phyloP scores from a whole-genome alignment of 2,329 filamentous ascomycete genomes.

The Apiospora sp. region DNA sequence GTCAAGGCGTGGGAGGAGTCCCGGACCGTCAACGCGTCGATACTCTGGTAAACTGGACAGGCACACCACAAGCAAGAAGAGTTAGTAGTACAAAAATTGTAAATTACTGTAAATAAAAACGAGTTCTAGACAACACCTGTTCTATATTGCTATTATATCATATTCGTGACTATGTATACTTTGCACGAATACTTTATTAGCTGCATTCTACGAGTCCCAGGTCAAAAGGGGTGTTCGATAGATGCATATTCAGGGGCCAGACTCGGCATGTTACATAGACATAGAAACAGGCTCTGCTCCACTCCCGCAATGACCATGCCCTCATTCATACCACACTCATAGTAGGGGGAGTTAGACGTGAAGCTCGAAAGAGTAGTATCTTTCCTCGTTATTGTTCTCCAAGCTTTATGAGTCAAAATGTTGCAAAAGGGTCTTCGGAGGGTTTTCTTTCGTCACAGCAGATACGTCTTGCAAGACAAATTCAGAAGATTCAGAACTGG shows the following conservation, averaged over 20 bases:
- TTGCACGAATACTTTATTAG: background rate
- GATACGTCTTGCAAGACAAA: background rate
- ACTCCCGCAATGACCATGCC: background rate
- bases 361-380: background rate
- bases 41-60: constrained; percentile 38
- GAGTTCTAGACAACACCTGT: background rate
- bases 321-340: background rate
- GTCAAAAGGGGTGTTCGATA: background rate
- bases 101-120: constrained; percentile 2
- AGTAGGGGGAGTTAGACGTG: background rate
- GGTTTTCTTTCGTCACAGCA: background rate
- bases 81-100: background rate
- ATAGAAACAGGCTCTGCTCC: background rate
- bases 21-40: constrained; percentile 38
- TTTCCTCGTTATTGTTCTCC: no score
- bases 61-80: background rate
- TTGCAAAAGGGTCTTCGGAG: no score
- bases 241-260: background rate
- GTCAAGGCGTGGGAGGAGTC: constrained; percentile 39
- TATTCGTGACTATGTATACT: background rate
- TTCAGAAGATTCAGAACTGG: background rate
- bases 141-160: background rate
- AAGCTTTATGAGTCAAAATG: background rate
- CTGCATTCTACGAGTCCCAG: no score
- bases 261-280: background rate